Conservation (phyloP, 352 stramenopile species). For the Saprolegnia parasitica region DNA sequence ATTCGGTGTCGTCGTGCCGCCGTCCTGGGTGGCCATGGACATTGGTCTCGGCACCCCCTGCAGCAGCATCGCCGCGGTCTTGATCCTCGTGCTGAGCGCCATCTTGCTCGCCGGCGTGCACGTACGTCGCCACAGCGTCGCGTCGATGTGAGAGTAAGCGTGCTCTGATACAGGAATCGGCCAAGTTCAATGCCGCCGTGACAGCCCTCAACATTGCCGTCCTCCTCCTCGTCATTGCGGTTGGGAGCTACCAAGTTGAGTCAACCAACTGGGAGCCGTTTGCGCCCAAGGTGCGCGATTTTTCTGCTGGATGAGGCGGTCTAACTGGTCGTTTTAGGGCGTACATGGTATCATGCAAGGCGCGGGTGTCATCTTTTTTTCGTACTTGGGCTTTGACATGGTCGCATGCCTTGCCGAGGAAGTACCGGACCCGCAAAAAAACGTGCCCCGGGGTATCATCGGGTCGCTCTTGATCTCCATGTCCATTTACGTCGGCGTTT, state of each 20-base stretch:
- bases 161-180: constrained; percentile 68
- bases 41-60: constrained; percentile 51
- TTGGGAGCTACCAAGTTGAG: constrained; percentile 75
- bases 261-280: constrained; percentile 77
- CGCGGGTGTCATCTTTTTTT: constrained; percentile 88
- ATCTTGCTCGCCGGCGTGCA: constrained; percentile 80
- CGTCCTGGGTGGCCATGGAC: constrained; percentile 56
- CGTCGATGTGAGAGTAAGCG: background rate
- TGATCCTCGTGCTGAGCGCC: constrained; percentile 79
- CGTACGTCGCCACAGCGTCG: constrained; percentile 37
- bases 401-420: constrained; percentile 89
- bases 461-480: constrained; percentile 88
- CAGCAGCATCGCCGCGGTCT: constrained; percentile 69
- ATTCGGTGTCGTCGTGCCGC: constrained; percentile 54
- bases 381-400: constrained; percentile 92
- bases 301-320: background rate
- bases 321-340: constrained; percentile 40
- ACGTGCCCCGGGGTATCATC: constrained; percentile 90
- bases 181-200: constrained; percentile 88
- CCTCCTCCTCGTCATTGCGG: constrained; percentile 85
- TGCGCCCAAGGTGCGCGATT: constrained; percentile 39
- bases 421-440: constrained; percentile 83
- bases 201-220: constrained; percentile 87
- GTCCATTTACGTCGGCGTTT: constrained; percentile 86
- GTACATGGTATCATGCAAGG: constrained; percentile 85